Conservation (phyloP, 768 basidiomycete genomes). For the Lactarius trivialis region DNA sequence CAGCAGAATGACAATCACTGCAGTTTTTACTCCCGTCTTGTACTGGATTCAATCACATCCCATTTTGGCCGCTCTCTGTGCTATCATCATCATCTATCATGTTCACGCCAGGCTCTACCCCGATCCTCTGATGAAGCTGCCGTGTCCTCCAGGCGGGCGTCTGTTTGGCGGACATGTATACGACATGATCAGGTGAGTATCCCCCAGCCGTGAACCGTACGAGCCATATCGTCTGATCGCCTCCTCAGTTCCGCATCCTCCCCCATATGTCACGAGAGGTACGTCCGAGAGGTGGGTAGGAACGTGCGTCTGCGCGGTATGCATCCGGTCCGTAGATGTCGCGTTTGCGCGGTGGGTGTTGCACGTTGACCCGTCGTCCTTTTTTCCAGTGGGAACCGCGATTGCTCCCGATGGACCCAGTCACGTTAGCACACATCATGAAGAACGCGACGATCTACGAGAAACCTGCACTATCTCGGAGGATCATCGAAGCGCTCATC, state of each 20-base stretch:
- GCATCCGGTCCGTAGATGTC: conserved; percentile 49
- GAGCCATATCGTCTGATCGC: background rate
- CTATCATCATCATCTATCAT: conserved; percentile 5
- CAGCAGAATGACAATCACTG: background rate
- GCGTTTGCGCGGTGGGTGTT: background rate
- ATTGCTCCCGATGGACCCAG: conserved; percentile 74
- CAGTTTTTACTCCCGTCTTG: background rate
- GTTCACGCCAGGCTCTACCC: conserved; percentile 12
- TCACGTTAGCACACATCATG: conserved; percentile 66
- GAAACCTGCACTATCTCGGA: conserved; percentile 78
- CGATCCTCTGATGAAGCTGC: conserved; percentile 18
- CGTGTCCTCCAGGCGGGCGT: conserved; percentile 6
- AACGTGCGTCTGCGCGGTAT: conserved; percentile 63
- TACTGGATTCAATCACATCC: conserved; percentile 14
- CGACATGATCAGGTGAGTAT: conserved; percentile 7
- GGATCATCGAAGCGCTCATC: conserved; percentile 67
- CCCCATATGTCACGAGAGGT: conserved; percentile 29
- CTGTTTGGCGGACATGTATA: conserved; percentile 15
- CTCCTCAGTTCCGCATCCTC: conserved; percentile 13
- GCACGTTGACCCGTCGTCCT: background rate
- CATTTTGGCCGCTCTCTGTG: background rate
- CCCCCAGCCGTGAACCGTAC: background rate
- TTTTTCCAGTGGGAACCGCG: conserved; percentile 65
- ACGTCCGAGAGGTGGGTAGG: conserved; percentile 56
- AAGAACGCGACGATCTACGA: conserved; percentile 68